Base-by-base conservation (phyloP, 2,329 filamentous ascomycete species). In the Huntiella abstrusa region DNA sequence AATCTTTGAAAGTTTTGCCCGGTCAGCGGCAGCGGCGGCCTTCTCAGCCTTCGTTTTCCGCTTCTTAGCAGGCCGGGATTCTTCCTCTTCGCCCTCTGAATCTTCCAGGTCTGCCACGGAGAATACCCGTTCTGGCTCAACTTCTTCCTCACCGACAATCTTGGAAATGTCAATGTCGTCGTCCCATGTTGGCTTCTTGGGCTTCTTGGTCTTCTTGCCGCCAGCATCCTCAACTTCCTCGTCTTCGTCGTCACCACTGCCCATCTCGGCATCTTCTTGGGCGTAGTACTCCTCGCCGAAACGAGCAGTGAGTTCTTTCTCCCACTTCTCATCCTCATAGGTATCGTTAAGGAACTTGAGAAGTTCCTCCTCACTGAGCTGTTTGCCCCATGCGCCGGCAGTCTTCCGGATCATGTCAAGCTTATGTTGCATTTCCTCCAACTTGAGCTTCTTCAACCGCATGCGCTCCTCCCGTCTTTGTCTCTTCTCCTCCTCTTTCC, bases 151-250 rank as follows among this genome's bases (percentile, higher is more conserved):
- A 1, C 85, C 86, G 22, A 94, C 66, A 43, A 95, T 70, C 59
- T 94, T 88, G 51, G 82, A 85, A 64, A 98, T 96, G 58, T 96
- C 87, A 55, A 98, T 95, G 58, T 98, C 91, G 56, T 96, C 86
- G 55, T 95, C 84, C 81, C 88, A 98, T 52, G 77, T 83, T 7
- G 84, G 85, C 64, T 93, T 93, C 69, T 83, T 85, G 7, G 72
- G 63, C 52, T 69, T 69, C 36, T 64, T 58, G 52, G 55, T 60
- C 52, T 56, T 71, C 42, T 64, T 68, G n/a, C 58, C 64, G 5
- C 62, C 68, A 3, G 60, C 64, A 1, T 69, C 72, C 51, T 79
- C 82, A 53, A 77, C 79, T 1, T 72, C 69, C 17, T 80, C 74
- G 13, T 72, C 83, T 49, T 62, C 68, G 10, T 82, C 82, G 12